phyloP scores from a whole-genome alignment of 352 stramenopile species.

The Globisporangium rhizosaccharum region DNA sequence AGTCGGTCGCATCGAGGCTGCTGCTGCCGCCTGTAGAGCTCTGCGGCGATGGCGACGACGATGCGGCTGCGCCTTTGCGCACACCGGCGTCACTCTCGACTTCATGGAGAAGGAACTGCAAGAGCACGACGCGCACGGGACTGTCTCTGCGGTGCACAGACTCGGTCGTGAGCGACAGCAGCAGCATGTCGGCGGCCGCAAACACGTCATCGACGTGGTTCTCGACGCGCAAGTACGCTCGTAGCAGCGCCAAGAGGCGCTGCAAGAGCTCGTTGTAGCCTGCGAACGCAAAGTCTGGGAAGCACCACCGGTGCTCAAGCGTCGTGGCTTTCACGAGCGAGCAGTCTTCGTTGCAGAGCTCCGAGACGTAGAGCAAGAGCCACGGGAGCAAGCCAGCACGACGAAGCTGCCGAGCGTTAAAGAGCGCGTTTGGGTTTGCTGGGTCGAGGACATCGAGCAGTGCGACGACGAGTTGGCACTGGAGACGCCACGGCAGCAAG shows the following conservation, averaged over 20 bases:
- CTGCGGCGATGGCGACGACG: background rate
- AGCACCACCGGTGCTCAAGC: conserved; percentile 47
- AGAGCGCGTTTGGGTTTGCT: conserved; percentile 66
- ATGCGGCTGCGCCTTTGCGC: background rate
- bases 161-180: conserved; percentile 43
- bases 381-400: conserved; percentile 44
- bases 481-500: conserved; percentile 29
- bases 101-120: conserved; percentile 56
- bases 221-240: conserved; percentile 46
- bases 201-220: conserved; percentile 51
- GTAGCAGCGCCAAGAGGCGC: conserved; percentile 33
- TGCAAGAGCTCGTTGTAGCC: conserved; percentile 45
- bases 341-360: conserved; percentile 41
- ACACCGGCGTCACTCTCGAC: conserved; percentile 30
- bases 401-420: conserved; percentile 69
- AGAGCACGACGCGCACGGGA: conserved; percentile 31
- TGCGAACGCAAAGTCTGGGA: conserved; percentile 34
- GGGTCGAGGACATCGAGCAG: conserved; percentile 40
- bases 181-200: conserved; percentile 32
- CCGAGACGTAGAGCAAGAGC: conserved; percentile 49
- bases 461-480: conserved; percentile 46
- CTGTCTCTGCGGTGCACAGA: conserved; percentile 21
- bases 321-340: conserved; percentile 18
- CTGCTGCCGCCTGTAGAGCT: background rate
- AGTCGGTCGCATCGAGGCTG: conserved; percentile 3